A percentile compares a stretch with the other conserved stretches of the same genome.
phyloP scores from a whole-genome alignment of 768 basidiomycete genomes.

The Coprinopsis strossmayeri region DNA sequence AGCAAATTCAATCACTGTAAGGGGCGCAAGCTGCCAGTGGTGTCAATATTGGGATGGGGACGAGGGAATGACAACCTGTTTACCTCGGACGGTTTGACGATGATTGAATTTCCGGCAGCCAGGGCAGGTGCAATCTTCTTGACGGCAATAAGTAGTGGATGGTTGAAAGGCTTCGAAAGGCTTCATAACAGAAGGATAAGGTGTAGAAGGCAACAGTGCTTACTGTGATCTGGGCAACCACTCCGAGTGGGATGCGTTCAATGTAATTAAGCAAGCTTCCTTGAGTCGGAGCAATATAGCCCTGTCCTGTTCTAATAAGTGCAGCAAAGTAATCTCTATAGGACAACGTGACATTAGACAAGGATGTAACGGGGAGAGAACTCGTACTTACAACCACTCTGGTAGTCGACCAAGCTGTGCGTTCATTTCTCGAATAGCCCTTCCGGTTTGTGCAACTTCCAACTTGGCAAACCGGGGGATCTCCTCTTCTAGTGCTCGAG shows the following conservation, averaged over 20 bases:
- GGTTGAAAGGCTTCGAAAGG: conserved; percentile 68
- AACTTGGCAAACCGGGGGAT: conserved; percentile 54
- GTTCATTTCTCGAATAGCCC: conserved; percentile 79
- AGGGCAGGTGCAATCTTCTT: conserved; percentile 87
- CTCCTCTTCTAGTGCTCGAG: conserved; percentile 50
- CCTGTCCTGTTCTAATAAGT: conserved; percentile 62
- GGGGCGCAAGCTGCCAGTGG: conserved; percentile 68
- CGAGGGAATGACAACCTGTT: conserved; percentile 6
- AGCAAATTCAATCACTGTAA: conserved; percentile 74
- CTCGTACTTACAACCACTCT: conserved; percentile 69
- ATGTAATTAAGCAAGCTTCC: conserved; percentile 78
- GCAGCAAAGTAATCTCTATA: conserved; percentile 73
- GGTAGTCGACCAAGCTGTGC: conserved; percentile 72
- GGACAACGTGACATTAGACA: background rate
- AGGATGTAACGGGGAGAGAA: conserved; percentile 5
- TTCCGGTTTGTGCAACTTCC: conserved; percentile 74
- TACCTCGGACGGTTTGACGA: conserved; percentile 80
- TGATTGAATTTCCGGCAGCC: conserved; percentile 78
- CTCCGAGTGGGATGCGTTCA: conserved; percentile 73
- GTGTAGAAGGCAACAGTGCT: conserved; percentile 13
- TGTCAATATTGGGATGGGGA: no score
- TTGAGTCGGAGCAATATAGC: conserved; percentile 70
- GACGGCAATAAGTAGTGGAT: conserved; percentile 80
- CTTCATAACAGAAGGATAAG: background rate
- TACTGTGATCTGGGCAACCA: conserved; percentile 86